These are phyloP conservation scores for Phoenix dactylifera DNA, from an alignment of 176 grass and related monocot species.

Conservation along the genomic window DNA sequence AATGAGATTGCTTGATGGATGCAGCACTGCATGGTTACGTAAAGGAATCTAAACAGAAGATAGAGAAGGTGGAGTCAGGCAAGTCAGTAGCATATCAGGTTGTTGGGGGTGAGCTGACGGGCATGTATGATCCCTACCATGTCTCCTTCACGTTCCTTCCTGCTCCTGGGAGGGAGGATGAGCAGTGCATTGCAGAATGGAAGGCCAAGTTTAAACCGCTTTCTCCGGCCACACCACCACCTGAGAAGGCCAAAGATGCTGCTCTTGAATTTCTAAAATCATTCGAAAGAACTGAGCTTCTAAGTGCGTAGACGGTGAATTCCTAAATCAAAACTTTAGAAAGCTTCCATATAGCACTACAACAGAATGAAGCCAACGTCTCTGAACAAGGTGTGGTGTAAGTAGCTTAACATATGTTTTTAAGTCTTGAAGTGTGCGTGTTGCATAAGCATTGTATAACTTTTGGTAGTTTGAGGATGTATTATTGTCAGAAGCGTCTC, in stretches of 20 bases:
- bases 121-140: conserved; percentile 33
- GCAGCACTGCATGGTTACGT: conserved; percentile 31
- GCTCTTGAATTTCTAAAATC: conserved; percentile 34
- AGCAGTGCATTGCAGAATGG: conserved; percentile 31
- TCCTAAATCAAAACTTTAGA: too few relatives aligned
- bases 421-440: not conserved
- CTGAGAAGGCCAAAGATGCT: conserved; percentile 35
- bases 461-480: too few relatives aligned
- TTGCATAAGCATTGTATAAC: too few relatives aligned
- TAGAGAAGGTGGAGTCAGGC: conserved; percentile 35
- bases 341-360: too few relatives aligned
- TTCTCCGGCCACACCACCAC: conserved; percentile 14
- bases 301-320: too few relatives aligned
- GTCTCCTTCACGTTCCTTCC: conserved; percentile 32
- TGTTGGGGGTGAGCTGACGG: conserved; percentile 26
- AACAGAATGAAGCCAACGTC: too few relatives aligned
- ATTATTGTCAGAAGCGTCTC: too few relatives aligned
- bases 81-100: conserved; percentile 24
- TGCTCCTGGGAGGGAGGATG: conserved; percentile 11
- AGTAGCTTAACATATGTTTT: conserved; percentile 1
- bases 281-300: conserved; percentile 14
- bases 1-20: not conserved
- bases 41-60: conserved; percentile 38
- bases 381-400: not conserved
- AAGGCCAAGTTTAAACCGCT: conserved; percentile 33